Evolutionary conservation across 345 rosid genomes (phyloP).

Genomic region (Chamaenerion angustifolium): DNA sequence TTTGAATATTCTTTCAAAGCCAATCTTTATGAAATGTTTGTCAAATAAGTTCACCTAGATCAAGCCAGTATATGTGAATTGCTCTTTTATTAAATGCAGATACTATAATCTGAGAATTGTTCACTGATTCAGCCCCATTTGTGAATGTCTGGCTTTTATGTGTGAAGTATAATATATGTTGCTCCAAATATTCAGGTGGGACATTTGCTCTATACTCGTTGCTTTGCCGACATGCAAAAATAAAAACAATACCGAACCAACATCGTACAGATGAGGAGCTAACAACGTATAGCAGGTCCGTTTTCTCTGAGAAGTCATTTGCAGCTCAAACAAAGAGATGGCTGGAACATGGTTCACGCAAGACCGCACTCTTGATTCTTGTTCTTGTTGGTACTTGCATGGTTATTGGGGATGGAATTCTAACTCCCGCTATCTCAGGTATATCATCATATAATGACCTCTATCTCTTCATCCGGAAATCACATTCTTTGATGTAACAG

Average conservation of each 20-base stretch:
- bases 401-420: constrained; percentile 94
- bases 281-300: constrained; percentile 78
- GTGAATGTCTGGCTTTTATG: too few species aligned
- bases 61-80: too few species aligned
- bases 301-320: constrained; percentile 58
- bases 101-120: too few species aligned
- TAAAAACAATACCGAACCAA: constrained; percentile 84
- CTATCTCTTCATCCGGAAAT: neutral
- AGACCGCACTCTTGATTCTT: constrained; percentile 45
- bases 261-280: constrained; percentile 84
- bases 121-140: too few species aligned
- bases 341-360: constrained; percentile 55
- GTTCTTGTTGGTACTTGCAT: constrained; percentile 91
- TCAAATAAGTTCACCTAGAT: too few species aligned
- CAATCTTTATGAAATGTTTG: too few species aligned
- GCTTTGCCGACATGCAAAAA: constrained; percentile 91
- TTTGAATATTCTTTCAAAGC: too few species aligned
- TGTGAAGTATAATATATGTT: too few species aligned
- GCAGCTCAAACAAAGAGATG: constrained; percentile 80
- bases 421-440: constrained; percentile 99
- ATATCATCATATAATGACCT: too few species aligned
- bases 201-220: constrained; percentile 86
- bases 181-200: constrained; percentile 38
- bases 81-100: too few species aligned
- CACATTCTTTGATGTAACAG: constrained; percentile 16